phyloP scores from a whole-genome alignment of 345 rosid species.

The Iberis pinnata region DNA sequence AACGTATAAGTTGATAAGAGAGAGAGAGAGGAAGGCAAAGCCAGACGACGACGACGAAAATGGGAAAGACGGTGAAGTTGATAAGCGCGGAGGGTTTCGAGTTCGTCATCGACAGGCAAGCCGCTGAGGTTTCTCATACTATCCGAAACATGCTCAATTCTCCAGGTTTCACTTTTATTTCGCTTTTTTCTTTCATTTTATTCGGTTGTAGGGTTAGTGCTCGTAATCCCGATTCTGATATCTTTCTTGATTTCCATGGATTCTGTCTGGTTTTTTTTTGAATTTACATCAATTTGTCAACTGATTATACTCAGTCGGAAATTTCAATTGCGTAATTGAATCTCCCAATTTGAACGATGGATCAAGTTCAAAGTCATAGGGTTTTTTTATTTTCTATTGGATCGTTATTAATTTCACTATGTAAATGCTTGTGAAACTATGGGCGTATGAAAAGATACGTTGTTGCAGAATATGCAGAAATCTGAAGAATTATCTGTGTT shows the following conservation, averaged over 20 bases:
- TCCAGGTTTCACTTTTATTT: conserved; percentile 42
- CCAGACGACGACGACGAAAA: conserved; percentile 13
- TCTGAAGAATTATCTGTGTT: conserved; percentile 4
- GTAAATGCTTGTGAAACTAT: neutral
- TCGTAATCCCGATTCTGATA: conserved; percentile 8
- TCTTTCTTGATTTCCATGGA: neutral
- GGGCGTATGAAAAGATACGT: neutral
- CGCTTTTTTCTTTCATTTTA: neutral
- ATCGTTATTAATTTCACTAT: neutral
- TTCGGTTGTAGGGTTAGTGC: too few species aligned
- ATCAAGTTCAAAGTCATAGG: neutral
- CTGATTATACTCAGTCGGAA: neutral
- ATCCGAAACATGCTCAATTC: conserved; percentile 89
- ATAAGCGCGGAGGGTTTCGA: conserved; percentile 78
- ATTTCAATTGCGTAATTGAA: conserved; percentile 9
- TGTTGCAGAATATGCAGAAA: conserved; percentile 5
- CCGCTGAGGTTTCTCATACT: conserved; percentile 88
- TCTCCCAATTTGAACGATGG: neutral
- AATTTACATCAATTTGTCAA: neutral
- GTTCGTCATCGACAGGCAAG: conserved; percentile 68
- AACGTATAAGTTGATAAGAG: too few species aligned
- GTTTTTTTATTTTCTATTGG: neutral
- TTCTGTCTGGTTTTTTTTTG: neutral
- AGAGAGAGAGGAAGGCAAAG: conserved; percentile 10
- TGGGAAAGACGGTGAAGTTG: conserved; percentile 68